phyloP scores from a whole-genome alignment of 352 stramenopile genomes.

The Phytopythium sindhum region DNA sequence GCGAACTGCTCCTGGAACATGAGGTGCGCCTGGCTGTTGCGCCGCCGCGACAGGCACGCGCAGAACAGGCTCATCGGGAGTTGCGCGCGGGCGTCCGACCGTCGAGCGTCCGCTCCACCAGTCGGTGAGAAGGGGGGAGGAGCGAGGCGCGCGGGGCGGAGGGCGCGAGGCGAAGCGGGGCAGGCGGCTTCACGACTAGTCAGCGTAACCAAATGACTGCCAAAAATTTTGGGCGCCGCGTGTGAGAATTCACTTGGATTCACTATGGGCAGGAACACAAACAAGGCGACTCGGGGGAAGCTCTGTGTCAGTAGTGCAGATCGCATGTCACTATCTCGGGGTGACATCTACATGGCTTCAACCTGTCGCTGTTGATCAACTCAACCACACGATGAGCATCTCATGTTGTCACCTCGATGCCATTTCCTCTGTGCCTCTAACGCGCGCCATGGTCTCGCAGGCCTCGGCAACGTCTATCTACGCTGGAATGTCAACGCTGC shows the following conservation, averaged over 20 bases:
- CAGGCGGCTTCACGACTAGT: not conserved
- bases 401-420: no score
- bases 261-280: not conserved
- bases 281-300: no score
- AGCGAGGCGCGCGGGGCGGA: not conserved
- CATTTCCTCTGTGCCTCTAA: not conserved
- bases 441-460: not conserved
- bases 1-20: conserved; percentile 78
- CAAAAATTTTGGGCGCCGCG: not conserved
- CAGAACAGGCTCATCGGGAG: conserved; percentile 60
- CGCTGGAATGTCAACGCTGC: not conserved
- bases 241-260: not conserved
- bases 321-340: not conserved
- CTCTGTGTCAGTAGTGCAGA: no score
- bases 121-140: not conserved
- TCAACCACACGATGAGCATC: not conserved
- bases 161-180: no score
- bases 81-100: conserved; percentile 9
- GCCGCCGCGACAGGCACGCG: conserved; percentile 66
- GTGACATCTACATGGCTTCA: not conserved
- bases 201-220: not conserved
- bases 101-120: not conserved
- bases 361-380: not conserved
- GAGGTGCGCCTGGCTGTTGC: conserved; percentile 42
- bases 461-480: not conserved